Evolutionary conservation across 306 rosid genomes (phyloP), one percentile per base, ranked within the genome.

Genomic region (Prunus armeniaca): DNA sequence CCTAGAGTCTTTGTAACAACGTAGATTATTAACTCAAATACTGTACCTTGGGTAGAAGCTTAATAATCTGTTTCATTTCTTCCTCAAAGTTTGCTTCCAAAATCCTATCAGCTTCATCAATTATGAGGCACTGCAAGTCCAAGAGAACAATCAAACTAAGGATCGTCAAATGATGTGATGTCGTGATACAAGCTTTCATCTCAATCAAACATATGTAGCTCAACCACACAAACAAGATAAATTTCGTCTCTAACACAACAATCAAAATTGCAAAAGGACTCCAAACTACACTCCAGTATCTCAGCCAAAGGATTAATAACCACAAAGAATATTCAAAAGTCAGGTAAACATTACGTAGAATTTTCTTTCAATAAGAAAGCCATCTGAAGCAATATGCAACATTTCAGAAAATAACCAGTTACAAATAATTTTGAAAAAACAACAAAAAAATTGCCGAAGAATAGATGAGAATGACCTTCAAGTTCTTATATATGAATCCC

Each of bases 71-170:
- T 80, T 87, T 90, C 97, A 92, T 95, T 79, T 95, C 99, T 67
- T 95, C 97, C 89, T 92, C 97, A 84, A 95, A 95, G 80, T 95
- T 95, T 27, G 92, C 82, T 88, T 95, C 97, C 87, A 95, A 74
- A 84, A 95, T 85, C 92, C 97, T 90, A 87, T 92, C 97, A 28
- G 97, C 99, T 87, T 95, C 99, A 83, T 95, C 99, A 69, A 92
- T 89, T 43, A 92, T 75, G 20, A 92, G 97, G 77, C 96, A 95
- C 99, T 92, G 91, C 79, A 82, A 78, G 73, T 73, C 41, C 74
- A 79, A 38, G 52, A 52, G 28, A 41, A 6, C 12, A 54, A 72
- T 3, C 24, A 52, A 22, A 55, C n/a, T 9, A 72, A 41, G 41
- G 9, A 3, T 61, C 47, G 69, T 45, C 30, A 61, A 25, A 46